A percentile compares a stretch with the other conserved stretches of the same genome.
phyloP scores from a whole-genome alignment of 2,329 filamentous ascomycete species.

The Apiospora koreana region DNA sequence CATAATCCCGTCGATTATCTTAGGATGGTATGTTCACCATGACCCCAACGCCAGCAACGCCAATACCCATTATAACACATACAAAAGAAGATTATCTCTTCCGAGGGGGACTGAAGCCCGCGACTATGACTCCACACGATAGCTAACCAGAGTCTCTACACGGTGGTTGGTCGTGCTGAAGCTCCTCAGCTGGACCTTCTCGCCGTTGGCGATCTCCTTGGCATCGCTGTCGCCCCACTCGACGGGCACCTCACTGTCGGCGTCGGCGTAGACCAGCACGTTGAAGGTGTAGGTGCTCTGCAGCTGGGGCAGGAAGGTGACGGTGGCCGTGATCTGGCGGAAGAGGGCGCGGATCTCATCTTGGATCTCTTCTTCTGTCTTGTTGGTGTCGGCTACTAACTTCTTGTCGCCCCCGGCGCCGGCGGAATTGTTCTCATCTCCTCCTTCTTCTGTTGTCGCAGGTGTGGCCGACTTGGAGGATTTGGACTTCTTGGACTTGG shows the following conservation, averaged over 20 bases:
- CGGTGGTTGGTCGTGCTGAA: constrained; percentile 95
- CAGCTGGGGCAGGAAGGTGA: constrained; percentile 94
- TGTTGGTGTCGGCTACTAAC: constrained; percentile 54
- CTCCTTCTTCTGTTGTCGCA: constrained; percentile 35
- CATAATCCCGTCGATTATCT: background rate
- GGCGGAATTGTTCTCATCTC: constrained; percentile 27
- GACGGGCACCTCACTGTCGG: constrained; percentile 92
- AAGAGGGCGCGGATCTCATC: constrained; percentile 95
- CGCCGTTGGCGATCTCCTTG: constrained; percentile 91
- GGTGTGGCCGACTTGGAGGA: constrained; percentile 54
- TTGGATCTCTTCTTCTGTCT: constrained; percentile 92
- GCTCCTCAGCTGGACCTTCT: constrained; percentile 92
- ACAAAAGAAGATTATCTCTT: background rate
- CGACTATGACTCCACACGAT: constrained; percentile 50
- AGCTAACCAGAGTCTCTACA: constrained; percentile 94
- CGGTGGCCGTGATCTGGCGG: constrained; percentile 95
- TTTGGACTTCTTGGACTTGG: constrained; percentile 35
- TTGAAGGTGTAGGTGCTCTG: constrained; percentile 98
- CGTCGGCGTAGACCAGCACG: constrained; percentile 95
- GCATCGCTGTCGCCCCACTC: constrained; percentile 99
- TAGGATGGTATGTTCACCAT: background rate
- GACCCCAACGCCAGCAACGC: background rate
- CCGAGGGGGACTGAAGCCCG: background rate
- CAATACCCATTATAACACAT: background rate
- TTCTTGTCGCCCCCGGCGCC: constrained; percentile 32